Evolutionary conservation across 2,329 filamentous ascomycete species (phyloP), one percentile per base, ranked within the genome.

Genomic region (Bipolaris sorokiniana): DNA sequence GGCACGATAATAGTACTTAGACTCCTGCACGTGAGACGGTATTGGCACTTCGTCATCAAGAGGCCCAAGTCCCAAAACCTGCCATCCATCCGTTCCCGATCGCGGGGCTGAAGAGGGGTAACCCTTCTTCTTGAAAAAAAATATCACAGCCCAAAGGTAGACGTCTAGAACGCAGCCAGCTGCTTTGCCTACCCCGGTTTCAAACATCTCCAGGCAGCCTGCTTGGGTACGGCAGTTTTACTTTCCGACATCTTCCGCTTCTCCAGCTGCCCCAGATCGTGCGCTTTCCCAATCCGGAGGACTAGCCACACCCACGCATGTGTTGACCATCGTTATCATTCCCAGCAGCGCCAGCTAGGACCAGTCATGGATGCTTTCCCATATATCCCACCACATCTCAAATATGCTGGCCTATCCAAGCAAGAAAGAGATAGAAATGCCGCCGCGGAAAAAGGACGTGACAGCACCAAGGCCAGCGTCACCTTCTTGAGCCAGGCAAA

Each of bases 71-170:
- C 48, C 54, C 40, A 38, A 44, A 40, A 33, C 49, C 49, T 56
- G 49, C n/a, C 28, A 31, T 31, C 10, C 34, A 42, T 52, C 34
- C 22, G 50, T 28, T 58, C 48, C 48, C 53, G 57, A 34, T 48
- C 46, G 46, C 58, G 51, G 47, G 41, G 49, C 42, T 33, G 34
- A 54, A 55, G 58, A 61, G 58, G 58, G 58, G 58, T 61, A 61
- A 50, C 20, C 26, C 23, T 41, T 50, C 26, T 48, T 37, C 20
- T 34, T 28, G 20, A 34, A 37, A 33, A 26, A 37, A 28, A 26
- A 23, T 13, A 28, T 31, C 28, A 31, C 46, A 28, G 20, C 36
- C 31, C 42, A 38, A 36, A 44, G 16, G 15, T 40, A 34, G 20
- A 47, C 42, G 5, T 40, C 22, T 42, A 38, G 52, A 42, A 45